phyloP scores from a whole-genome alignment of 345 rosid genomes.

The Orychophragmus violaceus region DNA sequence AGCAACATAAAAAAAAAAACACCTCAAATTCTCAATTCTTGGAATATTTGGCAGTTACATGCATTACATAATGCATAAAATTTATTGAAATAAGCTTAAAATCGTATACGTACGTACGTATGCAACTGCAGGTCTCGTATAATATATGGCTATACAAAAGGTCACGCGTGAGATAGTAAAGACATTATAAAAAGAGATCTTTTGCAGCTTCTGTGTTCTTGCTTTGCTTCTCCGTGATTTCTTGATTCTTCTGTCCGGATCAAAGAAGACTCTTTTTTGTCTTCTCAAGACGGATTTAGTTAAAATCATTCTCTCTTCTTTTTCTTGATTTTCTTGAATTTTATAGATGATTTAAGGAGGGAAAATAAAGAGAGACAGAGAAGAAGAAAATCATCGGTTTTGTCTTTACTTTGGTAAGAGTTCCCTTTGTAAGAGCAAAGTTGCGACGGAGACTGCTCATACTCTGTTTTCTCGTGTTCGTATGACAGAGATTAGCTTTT shows the following conservation, averaged over 20 bases:
- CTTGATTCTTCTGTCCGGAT: too few relatives aligned
- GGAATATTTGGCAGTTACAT: not conserved
- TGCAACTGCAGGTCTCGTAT: not conserved
- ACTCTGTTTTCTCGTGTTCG: conserved; percentile 26
- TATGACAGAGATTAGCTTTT: conserved; percentile 3
- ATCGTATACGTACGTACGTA: not conserved
- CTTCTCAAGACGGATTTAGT: not conserved
- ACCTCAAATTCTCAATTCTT: conserved; percentile 12
- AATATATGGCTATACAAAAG: conserved; percentile 1
- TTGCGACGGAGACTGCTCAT: conserved; percentile 15
- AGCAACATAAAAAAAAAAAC: conserved; percentile 7
- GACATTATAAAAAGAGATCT: conserved; percentile 22
- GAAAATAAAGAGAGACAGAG: conserved; percentile 9
- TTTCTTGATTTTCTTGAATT: not conserved
- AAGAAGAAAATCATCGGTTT: conserved; percentile 10
- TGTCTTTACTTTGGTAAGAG: not conserved
- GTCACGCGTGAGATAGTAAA: conserved; percentile 13
- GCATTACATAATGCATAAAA: not conserved
- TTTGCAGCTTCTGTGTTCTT: conserved; percentile 16
- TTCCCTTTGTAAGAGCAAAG: not conserved
- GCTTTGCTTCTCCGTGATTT: conserved; percentile 12
- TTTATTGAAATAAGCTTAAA: not conserved
- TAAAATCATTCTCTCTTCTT: too few relatives aligned
- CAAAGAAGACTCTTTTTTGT: conserved; percentile 4
- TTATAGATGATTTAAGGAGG: conserved; percentile 13